Base-by-base conservation (phyloP, 208 protist species). In the Crithidia acanthocephali region DNA sequence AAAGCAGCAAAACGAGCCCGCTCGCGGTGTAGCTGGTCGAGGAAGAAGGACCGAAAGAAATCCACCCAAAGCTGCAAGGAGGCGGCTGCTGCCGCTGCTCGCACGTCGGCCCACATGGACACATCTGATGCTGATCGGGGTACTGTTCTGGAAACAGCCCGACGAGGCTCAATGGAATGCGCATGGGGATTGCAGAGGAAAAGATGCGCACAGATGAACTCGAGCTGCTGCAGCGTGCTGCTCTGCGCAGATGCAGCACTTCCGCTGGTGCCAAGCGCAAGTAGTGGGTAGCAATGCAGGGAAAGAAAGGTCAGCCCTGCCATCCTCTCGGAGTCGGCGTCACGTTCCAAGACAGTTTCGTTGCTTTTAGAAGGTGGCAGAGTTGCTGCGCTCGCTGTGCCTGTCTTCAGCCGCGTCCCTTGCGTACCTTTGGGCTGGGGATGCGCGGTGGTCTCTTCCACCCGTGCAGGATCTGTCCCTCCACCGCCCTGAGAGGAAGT, bases 11-110 rank as follows among this genome's bases (percentile, higher is more conserved):
- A 6, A 1, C 59, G 32, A 2, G n/a, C 28, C 23, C 42, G 68
- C 13, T 60, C 50, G 22, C 20, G 0, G 28, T 68, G 52, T 33
- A 76, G 44, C 62, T 61, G 58, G 25, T 69, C 33, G 7, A 59
- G 23, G 48, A 76, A 76, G 28, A 76, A 76, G 18, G 8, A 27
- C 2, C 62, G 32, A 30, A 65, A 76, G 32, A 45, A 76, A 16
- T 51, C 44, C 25, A 56, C 11, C 71, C 71, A 76, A 11, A 47
- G 37, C 50, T 30, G 44, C 20, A 69, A 23, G 22, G 71, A 76
- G 6, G 23, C 55, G 0, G 8, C 8, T 33, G 47, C 44, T 0
- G 32, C 52, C 25, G 3, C 9, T 4, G 53, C 30, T 18, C 44
- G 33, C 10, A 55, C 32, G 44, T 23, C 16, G 10, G 22, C n/a